These are phyloP conservation scores for Colletotrichum limetticola DNA, from an alignment of 2,329 filamentous ascomycete species.

Conservation along the genomic window DNA sequence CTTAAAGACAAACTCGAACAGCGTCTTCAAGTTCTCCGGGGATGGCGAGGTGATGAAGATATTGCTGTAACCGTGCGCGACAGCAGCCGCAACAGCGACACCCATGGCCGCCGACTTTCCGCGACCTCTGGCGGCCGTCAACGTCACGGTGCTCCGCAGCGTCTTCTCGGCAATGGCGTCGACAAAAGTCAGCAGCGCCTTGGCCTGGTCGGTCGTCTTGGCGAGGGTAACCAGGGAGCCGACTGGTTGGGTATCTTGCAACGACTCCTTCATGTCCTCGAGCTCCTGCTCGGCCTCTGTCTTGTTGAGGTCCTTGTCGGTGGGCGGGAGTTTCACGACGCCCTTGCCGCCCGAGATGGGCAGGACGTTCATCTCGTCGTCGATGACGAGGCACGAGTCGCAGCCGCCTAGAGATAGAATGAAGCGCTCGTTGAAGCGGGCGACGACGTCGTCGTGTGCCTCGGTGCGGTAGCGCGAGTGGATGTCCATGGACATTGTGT, in stretches of 20 bases:
- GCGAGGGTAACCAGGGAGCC: constrained; percentile 86
- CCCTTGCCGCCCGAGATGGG: constrained; percentile 96
- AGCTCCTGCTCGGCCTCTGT: constrained; percentile 80
- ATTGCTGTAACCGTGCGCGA: constrained; percentile 97
- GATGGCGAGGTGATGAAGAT: constrained; percentile 99
- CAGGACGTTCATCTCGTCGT: constrained; percentile 96
- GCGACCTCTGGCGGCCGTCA: constrained; percentile 93
- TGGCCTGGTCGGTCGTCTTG: constrained; percentile 93
- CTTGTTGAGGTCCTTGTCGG: constrained; percentile 78
- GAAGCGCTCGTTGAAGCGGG: constrained; percentile 97
- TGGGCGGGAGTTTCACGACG: constrained; percentile 83
- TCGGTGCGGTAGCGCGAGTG: constrained; percentile 97
- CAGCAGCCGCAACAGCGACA: constrained; percentile 91
- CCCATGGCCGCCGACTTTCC: constrained; percentile 97
- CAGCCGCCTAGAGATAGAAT: constrained; percentile 95
- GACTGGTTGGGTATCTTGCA: constrained; percentile 87
- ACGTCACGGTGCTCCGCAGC: constrained; percentile 88
- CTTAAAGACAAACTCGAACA: constrained; percentile 99
- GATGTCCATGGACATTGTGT: constrained; percentile 97
- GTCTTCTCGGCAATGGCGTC: constrained; percentile 98
- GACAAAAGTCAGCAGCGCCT: constrained; percentile 95
- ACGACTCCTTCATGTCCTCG: constrained; percentile 85
- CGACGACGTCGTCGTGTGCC: constrained; percentile 93
- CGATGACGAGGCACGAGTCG: constrained; percentile 92
- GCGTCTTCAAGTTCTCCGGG: constrained; percentile 96